phyloP scores from a whole-genome alignment of 1,284 basidiomycete species.

The Pterulicium gracile region DNA sequence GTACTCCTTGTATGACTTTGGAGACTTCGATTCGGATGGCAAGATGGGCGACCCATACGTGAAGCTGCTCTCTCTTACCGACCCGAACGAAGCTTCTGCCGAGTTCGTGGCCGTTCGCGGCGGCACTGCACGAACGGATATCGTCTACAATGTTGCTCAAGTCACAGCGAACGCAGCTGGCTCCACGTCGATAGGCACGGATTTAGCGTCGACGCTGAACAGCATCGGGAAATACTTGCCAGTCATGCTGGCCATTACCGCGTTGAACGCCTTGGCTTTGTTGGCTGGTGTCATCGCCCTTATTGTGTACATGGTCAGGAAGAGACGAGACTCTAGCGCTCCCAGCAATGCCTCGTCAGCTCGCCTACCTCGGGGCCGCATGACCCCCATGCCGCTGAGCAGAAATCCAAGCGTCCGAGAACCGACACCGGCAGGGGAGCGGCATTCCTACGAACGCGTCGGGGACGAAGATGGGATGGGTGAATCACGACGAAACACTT shows the following conservation, averaged over 20 bases:
- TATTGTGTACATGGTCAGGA: conserved; percentile 33
- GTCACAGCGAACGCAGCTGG: conserved; percentile 28
- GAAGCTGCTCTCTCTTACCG: conserved; percentile 55
- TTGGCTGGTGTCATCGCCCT: conserved; percentile 43
- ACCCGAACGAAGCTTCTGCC: conserved; percentile 55
- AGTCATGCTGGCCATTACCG: conserved; percentile 58
- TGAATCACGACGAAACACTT: not conserved
- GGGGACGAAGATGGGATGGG: conserved; percentile 4
- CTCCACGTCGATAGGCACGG: conserved; percentile 38
- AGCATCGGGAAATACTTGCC: conserved; percentile 55
- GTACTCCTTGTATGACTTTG: conserved; percentile 81
- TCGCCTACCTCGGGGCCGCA: conserved; percentile 35
- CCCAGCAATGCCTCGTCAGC: conserved; percentile 14
- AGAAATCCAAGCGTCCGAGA: not conserved
- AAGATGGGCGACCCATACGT: conserved; percentile 66
- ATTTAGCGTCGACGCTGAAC: conserved; percentile 44
- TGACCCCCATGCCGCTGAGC: conserved; percentile 40
- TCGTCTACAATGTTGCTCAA: conserved; percentile 53
- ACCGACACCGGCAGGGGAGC: not conserved
- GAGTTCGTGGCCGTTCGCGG: conserved; percentile 62
- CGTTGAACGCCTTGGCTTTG: conserved; percentile 59
- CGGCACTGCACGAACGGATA: conserved; percentile 47
- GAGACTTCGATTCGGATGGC: conserved; percentile 56
- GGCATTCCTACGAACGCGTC: not conserved
- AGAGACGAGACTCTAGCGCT: conserved; percentile 15